Percentiles rank a stretch among this genome's conserved stretches.
Conservation (phyloP, 371 early-diverging fungal genomes). For the Zychaea mexicana region DNA sequence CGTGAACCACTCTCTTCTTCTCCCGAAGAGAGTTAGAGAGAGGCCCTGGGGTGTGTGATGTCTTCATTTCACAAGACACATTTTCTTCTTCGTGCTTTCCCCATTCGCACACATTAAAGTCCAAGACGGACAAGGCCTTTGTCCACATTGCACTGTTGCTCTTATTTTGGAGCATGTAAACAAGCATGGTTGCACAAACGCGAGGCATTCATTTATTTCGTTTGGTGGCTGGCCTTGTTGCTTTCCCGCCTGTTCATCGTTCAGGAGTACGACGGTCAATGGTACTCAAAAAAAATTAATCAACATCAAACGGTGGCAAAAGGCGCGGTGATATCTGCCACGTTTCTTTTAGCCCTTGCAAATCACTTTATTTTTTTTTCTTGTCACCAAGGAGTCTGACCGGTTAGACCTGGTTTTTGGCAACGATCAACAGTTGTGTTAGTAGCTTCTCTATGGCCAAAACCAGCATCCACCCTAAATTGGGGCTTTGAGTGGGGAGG, state of each 20-base stretch:
- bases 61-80: background rate
- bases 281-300: too few species aligned
- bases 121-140: background rate
- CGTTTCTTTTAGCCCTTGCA: background rate
- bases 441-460: too few species aligned
- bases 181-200: conserved; percentile 5
- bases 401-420: background rate
- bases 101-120: background rate
- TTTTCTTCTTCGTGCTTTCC: background rate
- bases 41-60: background rate
- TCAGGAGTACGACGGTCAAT: background rate
- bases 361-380: background rate
- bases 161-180: background rate
- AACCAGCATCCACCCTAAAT: too few species aligned
- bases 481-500: background rate
- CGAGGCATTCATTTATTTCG: background rate
- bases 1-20: background rate
- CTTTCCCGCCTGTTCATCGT: background rate
- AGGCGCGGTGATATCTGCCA: conserved; percentile 3
- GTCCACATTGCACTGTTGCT: background rate
- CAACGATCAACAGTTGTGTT: background rate
- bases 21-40: too few species aligned
- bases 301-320: background rate
- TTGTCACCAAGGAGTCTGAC: background rate
- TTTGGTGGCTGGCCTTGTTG: background rate